phyloP scores from a whole-genome alignment of 441 rosid genomes.

The Pelargonium myrrhifolium region DNA sequence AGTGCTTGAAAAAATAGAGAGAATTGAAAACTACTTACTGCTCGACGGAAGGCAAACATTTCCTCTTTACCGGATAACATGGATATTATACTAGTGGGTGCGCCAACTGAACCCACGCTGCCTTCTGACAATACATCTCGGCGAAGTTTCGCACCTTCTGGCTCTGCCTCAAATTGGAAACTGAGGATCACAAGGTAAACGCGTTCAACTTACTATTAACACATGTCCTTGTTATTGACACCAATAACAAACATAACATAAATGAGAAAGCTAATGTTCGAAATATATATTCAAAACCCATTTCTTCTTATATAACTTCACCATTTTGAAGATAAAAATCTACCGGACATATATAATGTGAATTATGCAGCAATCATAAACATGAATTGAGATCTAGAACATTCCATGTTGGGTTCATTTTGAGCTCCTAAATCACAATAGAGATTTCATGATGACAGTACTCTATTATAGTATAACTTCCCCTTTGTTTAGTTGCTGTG shows the following conservation, averaged over 20 bases:
- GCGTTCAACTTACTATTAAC: conserved; percentile 1
- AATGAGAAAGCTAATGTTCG: neutral
- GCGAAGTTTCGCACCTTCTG: conserved; percentile 69
- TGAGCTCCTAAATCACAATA: neutral
- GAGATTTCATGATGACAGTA: neutral
- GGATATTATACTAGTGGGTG: conserved; percentile 56
- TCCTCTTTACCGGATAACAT: conserved; percentile 85
- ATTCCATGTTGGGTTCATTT: neutral
- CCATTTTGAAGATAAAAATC: too few species aligned
- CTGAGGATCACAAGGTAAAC: conserved; percentile 29
- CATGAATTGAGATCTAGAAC: neutral
- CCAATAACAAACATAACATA: neutral
- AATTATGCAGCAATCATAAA: too few species aligned
- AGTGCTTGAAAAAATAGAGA: neutral
- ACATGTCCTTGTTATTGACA: neutral
- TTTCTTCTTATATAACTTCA: neutral
- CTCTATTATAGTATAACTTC: too few species aligned
- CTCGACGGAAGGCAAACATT: conserved; percentile 86
- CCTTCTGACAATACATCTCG: conserved; percentile 71
- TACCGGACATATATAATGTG: too few species aligned
- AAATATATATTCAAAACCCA: neutral
- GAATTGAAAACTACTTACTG: conserved; percentile 43
- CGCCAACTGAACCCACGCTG: conserved; percentile 55
- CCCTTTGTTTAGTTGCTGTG: too few species aligned
- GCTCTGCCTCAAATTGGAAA: conserved; percentile 89